Evolutionary conservation across 2,329 filamentous ascomycete genomes (phyloP).

Genomic region (Volutella citrinella): DNA sequence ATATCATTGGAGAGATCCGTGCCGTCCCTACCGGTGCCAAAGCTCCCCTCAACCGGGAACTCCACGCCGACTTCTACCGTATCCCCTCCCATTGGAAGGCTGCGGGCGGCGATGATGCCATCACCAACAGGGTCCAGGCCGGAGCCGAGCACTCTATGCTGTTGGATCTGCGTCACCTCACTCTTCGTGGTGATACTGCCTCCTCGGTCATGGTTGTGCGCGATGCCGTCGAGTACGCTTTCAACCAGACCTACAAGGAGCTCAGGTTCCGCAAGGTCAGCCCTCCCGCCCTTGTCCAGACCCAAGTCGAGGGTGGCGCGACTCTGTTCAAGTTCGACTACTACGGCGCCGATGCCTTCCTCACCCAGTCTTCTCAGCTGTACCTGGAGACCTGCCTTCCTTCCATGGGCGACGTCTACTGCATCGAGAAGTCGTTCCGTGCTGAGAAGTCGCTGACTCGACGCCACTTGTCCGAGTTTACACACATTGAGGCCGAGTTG

Average conservation of each 20-base stretch:
- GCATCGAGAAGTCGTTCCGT: slow-evolving; percentile 97
- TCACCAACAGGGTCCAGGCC: slow-evolving; percentile 71
- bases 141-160: slow-evolving; percentile 57
- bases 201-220: slow-evolving; percentile 87
- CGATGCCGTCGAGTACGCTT: slow-evolving; percentile 75
- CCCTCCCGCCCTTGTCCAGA: slow-evolving; percentile 89
- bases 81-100: slow-evolving; percentile 66
- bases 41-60: slow-evolving; percentile 80
- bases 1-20: slow-evolving; percentile 77
- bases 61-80: slow-evolving; percentile 86
- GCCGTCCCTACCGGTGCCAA: slow-evolving; percentile 73
- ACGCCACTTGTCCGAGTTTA: slow-evolving; percentile 93
- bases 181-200: slow-evolving; percentile 78
- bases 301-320: slow-evolving; percentile 87
- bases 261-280: slow-evolving; percentile 77
- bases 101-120: slow-evolving; percentile 83
- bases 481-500: slow-evolving; percentile 92
- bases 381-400: slow-evolving; percentile 95
- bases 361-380: slow-evolving; percentile 95
- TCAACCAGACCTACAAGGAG: slow-evolving; percentile 76
- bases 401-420: slow-evolving; percentile 91
- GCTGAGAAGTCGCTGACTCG: slow-evolving; percentile 95
- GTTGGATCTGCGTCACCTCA: slow-evolving; percentile 79
- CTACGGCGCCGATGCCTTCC: slow-evolving; percentile 86
- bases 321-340: slow-evolving; percentile 89